A percentile compares a stretch with the other conserved stretches of the same genome.
Evolutionary conservation across 176 grass and related monocot genomes (phyloP).

Genomic region (Bothriochloa decipiens): DNA sequence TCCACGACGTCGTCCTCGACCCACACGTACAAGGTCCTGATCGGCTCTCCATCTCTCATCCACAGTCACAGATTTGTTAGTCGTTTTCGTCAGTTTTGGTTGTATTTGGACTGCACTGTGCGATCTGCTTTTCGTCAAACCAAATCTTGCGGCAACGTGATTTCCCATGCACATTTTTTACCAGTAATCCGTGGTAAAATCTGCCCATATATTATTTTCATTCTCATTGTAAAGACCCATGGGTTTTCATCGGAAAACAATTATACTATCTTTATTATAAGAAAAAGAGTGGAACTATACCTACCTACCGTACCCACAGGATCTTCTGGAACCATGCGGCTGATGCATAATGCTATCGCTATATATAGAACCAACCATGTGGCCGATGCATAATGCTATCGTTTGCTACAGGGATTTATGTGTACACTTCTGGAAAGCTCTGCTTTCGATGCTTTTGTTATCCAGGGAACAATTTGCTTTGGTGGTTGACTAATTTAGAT

Average conservation of each 20-base stretch:
- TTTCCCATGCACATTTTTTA: not conserved
- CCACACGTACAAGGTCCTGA: constrained; percentile 62
- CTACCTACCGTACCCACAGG: not conserved
- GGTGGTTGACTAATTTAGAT: constrained; percentile 26
- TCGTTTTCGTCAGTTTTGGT: not conserved
- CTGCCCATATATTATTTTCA: not conserved
- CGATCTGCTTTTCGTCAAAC: not conserved
- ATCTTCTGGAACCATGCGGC: not conserved
- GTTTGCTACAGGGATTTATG: not conserved
- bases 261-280: not conserved
- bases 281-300: not conserved
- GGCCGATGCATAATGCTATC: not conserved
- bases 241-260: not conserved
- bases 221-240: not conserved
- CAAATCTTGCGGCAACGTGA: not conserved
- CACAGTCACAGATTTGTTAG: not conserved
- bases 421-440: not conserved
- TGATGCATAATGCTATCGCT: not conserved
- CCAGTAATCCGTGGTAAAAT: not conserved
- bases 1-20: constrained; percentile 77
- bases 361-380: not conserved
- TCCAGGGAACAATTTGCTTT: not conserved
- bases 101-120: not conserved
- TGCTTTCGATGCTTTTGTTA: not conserved
- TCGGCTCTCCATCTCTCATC: not conserved